Conservation (phyloP, 805 yeast genomes). For the Lachancea thermotolerans region DNA sequence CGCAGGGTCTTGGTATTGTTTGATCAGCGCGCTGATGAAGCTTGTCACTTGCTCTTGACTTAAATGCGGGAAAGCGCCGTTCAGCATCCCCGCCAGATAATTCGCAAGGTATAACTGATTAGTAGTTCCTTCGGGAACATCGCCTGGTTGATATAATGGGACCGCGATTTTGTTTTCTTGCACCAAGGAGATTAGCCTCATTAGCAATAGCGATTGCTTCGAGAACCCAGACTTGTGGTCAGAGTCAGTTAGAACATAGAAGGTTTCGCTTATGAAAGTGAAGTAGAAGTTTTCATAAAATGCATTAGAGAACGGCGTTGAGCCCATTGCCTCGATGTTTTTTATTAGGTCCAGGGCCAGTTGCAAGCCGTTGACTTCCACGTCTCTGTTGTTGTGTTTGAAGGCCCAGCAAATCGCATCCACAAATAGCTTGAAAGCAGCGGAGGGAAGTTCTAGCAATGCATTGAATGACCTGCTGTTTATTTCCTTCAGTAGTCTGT, state of each 20-base stretch:
- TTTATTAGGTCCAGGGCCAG: conserved; percentile 76
- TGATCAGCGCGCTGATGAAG: conserved; percentile 71
- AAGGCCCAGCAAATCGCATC: conserved; percentile 98
- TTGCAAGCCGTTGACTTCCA: conserved; percentile 84
- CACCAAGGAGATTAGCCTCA: conserved; percentile 76
- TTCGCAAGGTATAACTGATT: conserved; percentile 74
- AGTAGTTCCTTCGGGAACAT: conserved; percentile 79
- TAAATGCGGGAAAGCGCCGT: conserved; percentile 88
- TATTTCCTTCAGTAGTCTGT: conserved; percentile 81
- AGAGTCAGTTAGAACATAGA: conserved; percentile 88
- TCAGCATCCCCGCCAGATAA: conserved; percentile 73
- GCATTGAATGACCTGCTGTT: conserved; percentile 82
- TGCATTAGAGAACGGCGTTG: conserved; percentile 66
- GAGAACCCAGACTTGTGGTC: conserved; percentile 97
- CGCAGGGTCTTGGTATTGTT: conserved; percentile 62
- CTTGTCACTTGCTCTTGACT: conserved; percentile 74
- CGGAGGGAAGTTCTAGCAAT: conserved; percentile 79
- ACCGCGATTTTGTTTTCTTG: conserved; percentile 65
- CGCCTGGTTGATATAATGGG: conserved; percentile 73
- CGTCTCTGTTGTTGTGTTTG: conserved; percentile 95
- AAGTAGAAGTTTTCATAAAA: conserved; percentile 86
- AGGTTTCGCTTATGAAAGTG: conserved; percentile 85
- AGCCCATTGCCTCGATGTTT: conserved; percentile 73
- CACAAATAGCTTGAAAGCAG: conserved; percentile 82
- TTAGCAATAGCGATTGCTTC: conserved; percentile 75